phyloP scores from a whole-genome alignment of 441 rosid genomes.

The Aleurites moluccanus region DNA sequence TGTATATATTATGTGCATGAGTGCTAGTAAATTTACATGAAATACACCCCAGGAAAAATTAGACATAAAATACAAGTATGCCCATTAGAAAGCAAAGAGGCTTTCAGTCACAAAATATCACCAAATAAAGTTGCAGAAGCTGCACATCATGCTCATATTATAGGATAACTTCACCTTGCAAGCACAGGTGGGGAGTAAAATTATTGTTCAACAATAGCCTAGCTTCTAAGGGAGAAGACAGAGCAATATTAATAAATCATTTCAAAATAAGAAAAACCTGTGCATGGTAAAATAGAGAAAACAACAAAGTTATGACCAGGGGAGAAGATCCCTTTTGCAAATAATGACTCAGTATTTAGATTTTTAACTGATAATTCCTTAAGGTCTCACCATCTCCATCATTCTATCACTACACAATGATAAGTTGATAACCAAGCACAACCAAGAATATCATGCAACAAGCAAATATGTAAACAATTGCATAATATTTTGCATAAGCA shows the following conservation, averaged over 20 bases:
- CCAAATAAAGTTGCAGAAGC: not conserved
- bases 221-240: not conserved
- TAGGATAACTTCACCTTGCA: not conserved
- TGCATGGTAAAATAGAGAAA: not conserved
- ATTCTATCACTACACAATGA: not conserved
- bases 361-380: not conserved
- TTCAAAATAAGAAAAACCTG: not conserved
- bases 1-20: not conserved
- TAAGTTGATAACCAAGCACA: not conserved
- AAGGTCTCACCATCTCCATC: not conserved
- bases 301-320: not conserved
- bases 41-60: not conserved
- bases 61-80: not conserved
- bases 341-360: not conserved
- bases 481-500: not conserved
- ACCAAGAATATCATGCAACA: constrained; percentile 7
- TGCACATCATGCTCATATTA: not conserved
- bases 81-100: not conserved
- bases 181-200: not conserved
- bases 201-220: not conserved
- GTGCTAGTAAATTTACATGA: not conserved
- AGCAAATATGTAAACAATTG: not conserved
- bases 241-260: not conserved
- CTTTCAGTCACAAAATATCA: not conserved
- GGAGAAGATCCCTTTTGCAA: not conserved